These are phyloP conservation scores for Cladophialophora exuberans DNA, from an alignment of 2,329 filamentous ascomycete genomes.

Conservation along the genomic window DNA sequence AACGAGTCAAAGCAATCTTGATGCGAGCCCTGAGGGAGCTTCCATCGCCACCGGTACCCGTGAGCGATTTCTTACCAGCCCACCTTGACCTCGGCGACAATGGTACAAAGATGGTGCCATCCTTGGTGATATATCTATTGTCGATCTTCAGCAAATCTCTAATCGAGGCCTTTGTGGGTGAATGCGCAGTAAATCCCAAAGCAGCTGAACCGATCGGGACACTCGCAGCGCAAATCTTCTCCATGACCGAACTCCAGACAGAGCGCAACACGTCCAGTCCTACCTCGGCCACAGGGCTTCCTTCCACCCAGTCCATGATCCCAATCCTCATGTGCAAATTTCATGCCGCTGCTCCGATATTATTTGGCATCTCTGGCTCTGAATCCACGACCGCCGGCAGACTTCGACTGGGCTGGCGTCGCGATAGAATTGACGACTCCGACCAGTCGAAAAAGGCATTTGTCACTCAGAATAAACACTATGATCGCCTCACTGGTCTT, in stretches of 20 bases:
- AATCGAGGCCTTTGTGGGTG: constrained; percentile 69
- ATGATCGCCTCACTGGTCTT: constrained; percentile 80
- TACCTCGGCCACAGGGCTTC: constrained; percentile 43
- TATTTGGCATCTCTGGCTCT: constrained; percentile 80
- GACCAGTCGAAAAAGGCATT: constrained; percentile 54
- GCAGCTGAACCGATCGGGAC: constrained; percentile 80
- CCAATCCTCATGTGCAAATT: constrained; percentile 89
- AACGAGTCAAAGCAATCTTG: constrained; percentile 57
- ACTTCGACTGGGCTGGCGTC: constrained; percentile 72
- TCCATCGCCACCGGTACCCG: constrained; percentile 59
- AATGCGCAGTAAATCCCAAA: constrained; percentile 66
- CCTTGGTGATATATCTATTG: constrained; percentile 72
- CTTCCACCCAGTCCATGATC: constrained; percentile 68
- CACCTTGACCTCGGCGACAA: constrained; percentile 36
- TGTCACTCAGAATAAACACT: constrained; percentile 72
- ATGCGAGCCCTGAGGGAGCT: constrained; percentile 57
- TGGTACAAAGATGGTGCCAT: constrained; percentile 47
- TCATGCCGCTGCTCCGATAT: constrained; percentile 75
- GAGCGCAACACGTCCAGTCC: constrained; percentile 9
- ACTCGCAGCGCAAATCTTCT: constrained; percentile 74
- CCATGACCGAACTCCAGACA: constrained; percentile 61
- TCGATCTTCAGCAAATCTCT: constrained; percentile 76
- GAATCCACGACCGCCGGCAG: constrained; percentile 73
- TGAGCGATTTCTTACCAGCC: constrained; percentile 55
- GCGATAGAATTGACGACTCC: constrained; percentile 50